Percentiles rank a stretch among this genome's conserved stretches.
These are phyloP conservation scores for Cladophialophora yegresii DNA, from an alignment of 2,329 filamentous ascomycete genomes.

Conservation along the genomic window DNA sequence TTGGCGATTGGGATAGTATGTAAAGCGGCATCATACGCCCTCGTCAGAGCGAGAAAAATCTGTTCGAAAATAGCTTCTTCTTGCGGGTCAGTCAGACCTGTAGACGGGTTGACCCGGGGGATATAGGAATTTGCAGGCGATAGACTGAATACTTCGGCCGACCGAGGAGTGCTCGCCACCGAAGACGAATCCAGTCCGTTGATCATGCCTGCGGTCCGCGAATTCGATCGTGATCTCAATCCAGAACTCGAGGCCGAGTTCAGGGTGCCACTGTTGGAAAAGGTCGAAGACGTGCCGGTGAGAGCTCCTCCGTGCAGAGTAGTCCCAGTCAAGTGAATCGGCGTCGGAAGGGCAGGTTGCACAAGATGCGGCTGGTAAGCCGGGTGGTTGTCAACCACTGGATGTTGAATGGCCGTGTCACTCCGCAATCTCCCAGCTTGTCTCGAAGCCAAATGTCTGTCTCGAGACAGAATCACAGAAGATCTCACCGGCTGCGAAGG, in stretches of 20 bases:
- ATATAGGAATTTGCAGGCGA: constrained; percentile 49
- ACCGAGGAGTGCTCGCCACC: constrained; percentile 70
- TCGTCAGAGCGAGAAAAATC: constrained; percentile 75
- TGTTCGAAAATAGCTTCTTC: constrained; percentile 80
- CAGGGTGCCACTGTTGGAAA: constrained; percentile 30
- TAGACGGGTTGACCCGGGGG: constrained; percentile 57
- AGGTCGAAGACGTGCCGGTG: constrained; percentile 28
- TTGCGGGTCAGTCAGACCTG: constrained; percentile 67
- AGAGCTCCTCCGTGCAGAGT: constrained; percentile 26
- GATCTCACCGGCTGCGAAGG: constrained; percentile 40
- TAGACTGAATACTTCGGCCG: constrained; percentile 75
- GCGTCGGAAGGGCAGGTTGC: constrained; percentile 24
- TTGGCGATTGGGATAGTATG: constrained; percentile 70
- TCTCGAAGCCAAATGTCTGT: constrained; percentile 40
- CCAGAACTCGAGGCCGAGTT: constrained; percentile 24
- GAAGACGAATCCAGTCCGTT: constrained; percentile 48
- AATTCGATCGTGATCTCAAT: constrained; percentile 35
- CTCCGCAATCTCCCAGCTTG: constrained; percentile 52
- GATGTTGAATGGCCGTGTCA: constrained; percentile 54
- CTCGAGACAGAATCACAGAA: constrained; percentile 51
- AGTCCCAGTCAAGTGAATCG: constrained; percentile 32
- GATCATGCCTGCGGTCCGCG: constrained; percentile 30
- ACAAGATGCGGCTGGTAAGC: constrained; percentile 26
- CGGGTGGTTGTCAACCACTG: constrained; percentile 33
- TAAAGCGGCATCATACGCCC: constrained; percentile 72